Evolutionary conservation across 2,329 filamentous ascomycete species (phyloP).

Genomic region (Chaetomium sp.): DNA sequence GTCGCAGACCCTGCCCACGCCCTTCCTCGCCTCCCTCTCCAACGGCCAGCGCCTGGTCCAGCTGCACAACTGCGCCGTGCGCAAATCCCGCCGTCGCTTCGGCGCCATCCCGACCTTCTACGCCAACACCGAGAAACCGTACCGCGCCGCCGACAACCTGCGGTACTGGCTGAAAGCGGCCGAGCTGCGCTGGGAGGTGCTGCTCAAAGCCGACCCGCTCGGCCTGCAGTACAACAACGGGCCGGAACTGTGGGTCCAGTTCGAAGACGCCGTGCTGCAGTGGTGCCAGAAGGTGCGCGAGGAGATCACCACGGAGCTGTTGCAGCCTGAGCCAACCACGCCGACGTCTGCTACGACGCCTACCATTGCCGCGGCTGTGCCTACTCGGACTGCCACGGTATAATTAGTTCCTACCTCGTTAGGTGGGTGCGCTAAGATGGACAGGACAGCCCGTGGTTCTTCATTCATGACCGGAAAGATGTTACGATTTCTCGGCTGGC

Average conservation of each 20-base stretch:
- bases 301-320: constrained; percentile 68
- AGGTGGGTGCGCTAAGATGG: background rate
- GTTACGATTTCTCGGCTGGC: constrained; percentile 13
- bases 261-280: constrained; percentile 73
- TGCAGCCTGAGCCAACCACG: constrained; percentile 10
- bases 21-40: constrained; percentile 66
- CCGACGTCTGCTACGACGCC: background rate
- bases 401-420: background rate
- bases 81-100: constrained; percentile 78
- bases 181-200: constrained; percentile 86
- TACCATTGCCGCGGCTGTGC: background rate
- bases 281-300: constrained; percentile 81
- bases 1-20: constrained; percentile 51
- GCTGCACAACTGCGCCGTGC: constrained; percentile 84
- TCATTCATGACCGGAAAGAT: constrained; percentile 19
- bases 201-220: constrained; percentile 76
- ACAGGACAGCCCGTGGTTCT: background rate
- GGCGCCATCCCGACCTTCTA: constrained; percentile 85
- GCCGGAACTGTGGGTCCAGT: constrained; percentile 66
- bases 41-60: constrained; percentile 76
- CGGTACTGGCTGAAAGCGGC: constrained; percentile 95
- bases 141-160: constrained; percentile 87
- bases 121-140: constrained; percentile 89
- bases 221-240: constrained; percentile 73
- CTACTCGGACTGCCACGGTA: background rate